A percentile compares a stretch with the other conserved stretches of the same genome.
Evolutionary conservation across 2,329 filamentous ascomycete genomes (phyloP).

Genomic region (Byssothecium circinans): DNA sequence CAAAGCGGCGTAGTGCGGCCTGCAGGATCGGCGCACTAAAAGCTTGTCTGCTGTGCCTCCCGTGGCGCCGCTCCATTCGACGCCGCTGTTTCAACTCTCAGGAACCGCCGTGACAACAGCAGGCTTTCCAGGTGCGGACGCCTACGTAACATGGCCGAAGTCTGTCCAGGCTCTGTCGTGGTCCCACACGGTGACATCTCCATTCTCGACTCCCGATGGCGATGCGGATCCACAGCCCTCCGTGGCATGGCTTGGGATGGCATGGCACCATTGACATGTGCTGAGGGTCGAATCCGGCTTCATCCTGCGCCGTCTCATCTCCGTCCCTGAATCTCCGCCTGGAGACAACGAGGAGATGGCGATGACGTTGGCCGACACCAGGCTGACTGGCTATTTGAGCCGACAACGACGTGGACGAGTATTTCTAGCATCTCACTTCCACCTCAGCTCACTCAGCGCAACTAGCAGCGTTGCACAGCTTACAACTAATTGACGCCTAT

Average conservation of each 20-base stretch:
- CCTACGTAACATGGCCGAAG: no score
- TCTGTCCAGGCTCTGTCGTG: no score
- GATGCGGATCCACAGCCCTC: background rate
- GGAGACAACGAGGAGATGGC: background rate
- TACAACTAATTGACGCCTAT: no score
- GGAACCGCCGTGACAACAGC: constrained; percentile 17
- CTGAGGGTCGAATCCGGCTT: background rate
- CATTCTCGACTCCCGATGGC: no score
- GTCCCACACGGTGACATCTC: no score
- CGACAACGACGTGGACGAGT: no score
- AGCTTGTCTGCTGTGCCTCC: constrained; percentile 24
- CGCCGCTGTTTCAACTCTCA: constrained; percentile 31
- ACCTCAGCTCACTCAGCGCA: no score
- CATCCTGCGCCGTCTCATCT: no score
- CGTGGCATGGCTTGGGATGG: background rate
- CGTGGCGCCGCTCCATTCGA: constrained; percentile 23
- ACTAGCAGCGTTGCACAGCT: no score
- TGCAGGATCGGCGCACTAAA: constrained; percentile 23
- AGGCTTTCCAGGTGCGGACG: no score
- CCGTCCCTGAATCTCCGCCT: background rate
- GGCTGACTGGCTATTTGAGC: no score
- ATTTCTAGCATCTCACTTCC: no score
- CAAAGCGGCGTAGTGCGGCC: constrained; percentile 2
- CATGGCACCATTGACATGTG: background rate
- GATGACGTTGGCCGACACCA: background rate